Conservation (phyloP, 2,329 filamentous ascomycete genomes). For the Fusarium sp. region DNA sequence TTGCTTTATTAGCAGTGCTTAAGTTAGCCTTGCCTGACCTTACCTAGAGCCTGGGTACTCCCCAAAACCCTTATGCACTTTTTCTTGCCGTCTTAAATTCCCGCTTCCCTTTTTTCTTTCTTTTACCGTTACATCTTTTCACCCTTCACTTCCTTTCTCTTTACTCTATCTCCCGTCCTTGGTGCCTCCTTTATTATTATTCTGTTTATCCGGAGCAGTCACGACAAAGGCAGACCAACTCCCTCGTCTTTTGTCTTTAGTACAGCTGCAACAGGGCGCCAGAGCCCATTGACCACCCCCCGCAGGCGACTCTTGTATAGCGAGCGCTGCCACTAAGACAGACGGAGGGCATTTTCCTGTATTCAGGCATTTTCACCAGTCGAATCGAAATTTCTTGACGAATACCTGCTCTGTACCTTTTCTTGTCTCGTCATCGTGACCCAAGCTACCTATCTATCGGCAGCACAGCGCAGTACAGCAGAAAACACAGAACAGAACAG, state of each 20-base stretch:
- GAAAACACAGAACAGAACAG: background rate
- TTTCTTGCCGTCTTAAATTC: constrained; percentile 47
- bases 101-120: constrained; percentile 41
- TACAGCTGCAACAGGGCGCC: constrained; percentile 37
- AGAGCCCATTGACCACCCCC: constrained; percentile 43
- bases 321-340: constrained; percentile 40
- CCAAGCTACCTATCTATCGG: background rate
- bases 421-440: constrained; percentile 17
- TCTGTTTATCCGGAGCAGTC: constrained; percentile 35
- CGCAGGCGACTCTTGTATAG: constrained; percentile 39
- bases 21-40: background rate
- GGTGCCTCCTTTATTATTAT: constrained; percentile 8
- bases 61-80: constrained; percentile 47
- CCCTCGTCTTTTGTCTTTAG: constrained; percentile 33
- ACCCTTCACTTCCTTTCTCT: constrained; percentile 15
- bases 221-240: constrained; percentile 33
- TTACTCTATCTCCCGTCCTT: constrained; percentile 1
- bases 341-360: constrained; percentile 5
- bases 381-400: no score
- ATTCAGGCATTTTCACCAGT: no score
- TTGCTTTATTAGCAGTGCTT: constrained; percentile 19
- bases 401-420: no score
- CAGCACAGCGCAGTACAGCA: constrained; percentile 1
- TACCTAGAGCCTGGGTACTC: background rate
- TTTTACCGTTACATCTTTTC: constrained; percentile 33